A percentile compares a stretch with the other conserved stretches of the same genome.
Evolutionary conservation across 371 early-diverging fungal species (phyloP).

Genomic region (Funneliformis caledonium): DNA sequence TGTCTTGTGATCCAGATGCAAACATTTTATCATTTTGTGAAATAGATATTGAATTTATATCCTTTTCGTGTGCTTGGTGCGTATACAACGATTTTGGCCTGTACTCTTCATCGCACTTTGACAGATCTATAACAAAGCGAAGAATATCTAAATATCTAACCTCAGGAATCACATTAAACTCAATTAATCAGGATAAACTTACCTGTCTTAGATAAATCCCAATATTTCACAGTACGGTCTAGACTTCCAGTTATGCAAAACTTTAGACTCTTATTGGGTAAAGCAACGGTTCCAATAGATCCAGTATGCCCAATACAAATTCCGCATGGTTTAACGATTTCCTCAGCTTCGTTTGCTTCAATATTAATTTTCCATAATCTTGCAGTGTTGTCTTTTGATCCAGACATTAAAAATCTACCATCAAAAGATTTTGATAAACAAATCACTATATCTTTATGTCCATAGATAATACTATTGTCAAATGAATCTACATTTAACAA

Average conservation of each 20-base stretch:
- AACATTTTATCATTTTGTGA: constrained; percentile 92
- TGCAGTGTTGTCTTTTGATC: constrained; percentile 89
- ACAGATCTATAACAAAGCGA: constrained; percentile 46
- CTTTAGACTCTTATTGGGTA: constrained; percentile 56
- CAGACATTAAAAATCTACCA: constrained; percentile 78
- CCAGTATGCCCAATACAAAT: constrained; percentile 90
- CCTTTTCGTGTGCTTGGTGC: constrained; percentile 96
- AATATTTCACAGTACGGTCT: constrained; percentile 93
- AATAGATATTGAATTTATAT: constrained; percentile 93
- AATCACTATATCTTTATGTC: constrained; percentile 88
- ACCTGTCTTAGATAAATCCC: constrained; percentile 74
- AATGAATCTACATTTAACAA: constrained; percentile 81
- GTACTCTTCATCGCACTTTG: constrained; percentile 50
- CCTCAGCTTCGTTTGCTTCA: constrained; percentile 53
- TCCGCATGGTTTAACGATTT: constrained; percentile 67
- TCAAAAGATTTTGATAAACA: constrained; percentile 71
- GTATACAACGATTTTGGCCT: constrained; percentile 79
- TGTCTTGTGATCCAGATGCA: constrained; percentile 98
- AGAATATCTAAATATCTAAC: background rate
- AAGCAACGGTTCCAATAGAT: constrained; percentile 84
- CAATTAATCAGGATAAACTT: background rate
- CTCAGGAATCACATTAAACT: background rate
- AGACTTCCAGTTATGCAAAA: constrained; percentile 88
- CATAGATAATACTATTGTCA: constrained; percentile 84
- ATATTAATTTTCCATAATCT: constrained; percentile 74